These are phyloP conservation scores for Cyathus striatus DNA, from an alignment of 768 basidiomycete species.

Conservation along the genomic window DNA sequence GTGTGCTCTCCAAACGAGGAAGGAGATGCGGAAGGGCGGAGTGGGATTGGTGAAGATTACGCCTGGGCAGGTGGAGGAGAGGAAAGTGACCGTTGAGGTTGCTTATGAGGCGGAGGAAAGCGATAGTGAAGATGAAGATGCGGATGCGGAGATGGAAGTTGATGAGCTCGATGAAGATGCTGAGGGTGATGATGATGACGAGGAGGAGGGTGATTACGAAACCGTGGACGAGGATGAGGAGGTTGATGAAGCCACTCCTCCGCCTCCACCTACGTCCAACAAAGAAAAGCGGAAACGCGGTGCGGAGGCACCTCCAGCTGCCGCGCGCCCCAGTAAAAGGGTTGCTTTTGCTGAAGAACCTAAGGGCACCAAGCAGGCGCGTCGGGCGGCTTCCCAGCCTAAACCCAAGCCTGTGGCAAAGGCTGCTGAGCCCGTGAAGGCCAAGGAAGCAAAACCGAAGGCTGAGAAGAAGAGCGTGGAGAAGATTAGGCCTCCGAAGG, in stretches of 20 bases:
- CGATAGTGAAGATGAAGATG: constrained; percentile 22
- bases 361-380: constrained; percentile 14
- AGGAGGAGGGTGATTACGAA: constrained; percentile 24
- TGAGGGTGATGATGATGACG: constrained; percentile 34
- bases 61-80: constrained; percentile 27
- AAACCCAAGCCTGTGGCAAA: constrained; percentile 21
- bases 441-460: constrained; percentile 22
- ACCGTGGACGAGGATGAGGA: constrained; percentile 32
- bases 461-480: constrained; percentile 22
- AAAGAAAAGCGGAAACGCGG: constrained; percentile 46
- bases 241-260: constrained; percentile 33
- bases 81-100: constrained; percentile 32
- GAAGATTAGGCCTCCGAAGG: constrained; percentile 12
- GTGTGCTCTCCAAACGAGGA: constrained; percentile 42
- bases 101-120: constrained; percentile 33
- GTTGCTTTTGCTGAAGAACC: constrained; percentile 43
- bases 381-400: constrained; percentile 7
- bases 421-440: constrained; percentile 5
- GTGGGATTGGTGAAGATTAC: constrained; percentile 55
- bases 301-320: constrained; percentile 15
- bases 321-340: constrained; percentile 38
- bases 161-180: constrained; percentile 27
- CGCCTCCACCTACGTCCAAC: constrained; percentile 20
- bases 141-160: constrained; percentile 30
- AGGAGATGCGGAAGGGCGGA: constrained; percentile 62